Base-by-base conservation (phyloP, 31 red algal genomes). In the Porphyra umbilicalis region DNA sequence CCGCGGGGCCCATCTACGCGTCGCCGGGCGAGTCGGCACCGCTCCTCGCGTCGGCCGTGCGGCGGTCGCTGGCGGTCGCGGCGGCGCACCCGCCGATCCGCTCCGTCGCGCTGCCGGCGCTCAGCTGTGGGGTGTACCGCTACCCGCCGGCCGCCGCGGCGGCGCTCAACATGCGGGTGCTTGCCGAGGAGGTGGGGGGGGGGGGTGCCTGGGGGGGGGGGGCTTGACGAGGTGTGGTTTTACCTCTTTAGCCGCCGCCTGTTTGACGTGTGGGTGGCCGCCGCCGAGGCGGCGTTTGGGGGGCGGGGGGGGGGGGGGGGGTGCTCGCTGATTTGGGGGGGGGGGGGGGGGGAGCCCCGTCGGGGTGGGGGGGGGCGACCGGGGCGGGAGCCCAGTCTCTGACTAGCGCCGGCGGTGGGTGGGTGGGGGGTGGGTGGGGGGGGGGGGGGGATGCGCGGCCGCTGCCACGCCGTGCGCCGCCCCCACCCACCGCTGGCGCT, bases 71-170 rank as follows among this genome's bases (percentile, higher is more conserved):
- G 67, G 35, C 10, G 18, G 16, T 84, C 4, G 90, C 90, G 4
- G 76, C 38, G 11, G 79, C 77, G 39, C 37, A 88, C 8, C 20
- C 71, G 34, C 79, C 83, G 35, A 34, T 76, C 32, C 67, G 75
- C 7, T 84, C 80, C 25, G 82, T 92, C 0, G 90, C 86, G 30
- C 89, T 92, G 38, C 90, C 90, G 33, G 86, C 90, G 9, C 90
- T 92, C 0, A 86, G 83, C 35, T 92, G 90, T 75, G 90, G 90
- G 32, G 77, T 92, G 32, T 92, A 89, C 30, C 75, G 90, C 29
- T 92, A 84, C 79, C 90, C 90, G 40, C 34, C 83, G 36, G 18
- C 32, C 5, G 77, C 68, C 38, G 85, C 85, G 29, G 85, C 85
- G 35, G 31, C 32, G 34, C 38, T 82, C 8, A 36, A 77, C 32